Evolutionary conservation across 345 rosid species (phyloP), one percentile per base, ranked within the genome.

Genomic region (Hibiscus syriacus): DNA sequence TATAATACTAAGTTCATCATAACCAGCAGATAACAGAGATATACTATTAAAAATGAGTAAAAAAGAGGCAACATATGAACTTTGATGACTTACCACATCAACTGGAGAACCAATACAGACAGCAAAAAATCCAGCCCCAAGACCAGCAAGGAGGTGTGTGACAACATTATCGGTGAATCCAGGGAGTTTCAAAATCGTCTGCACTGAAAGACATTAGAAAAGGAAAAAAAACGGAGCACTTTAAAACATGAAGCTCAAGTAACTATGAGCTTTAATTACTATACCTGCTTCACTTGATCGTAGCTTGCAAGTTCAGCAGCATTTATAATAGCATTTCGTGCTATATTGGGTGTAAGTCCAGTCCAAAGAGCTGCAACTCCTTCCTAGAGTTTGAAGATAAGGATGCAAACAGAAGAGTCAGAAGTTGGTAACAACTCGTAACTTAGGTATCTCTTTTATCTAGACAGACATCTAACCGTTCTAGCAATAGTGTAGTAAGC

Each of bases 101-200:
- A 95, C 99, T 8, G 99, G 99, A 43, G 99, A 95, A 59, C 99
- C 99, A 64, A 95, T 84, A 73, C 98, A 92, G 64, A 95, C 99
- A 55, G 99, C 99, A 19, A 95, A 78, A 70, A 95, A 95, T 22
- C 99, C 99, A 32, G 99, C 98, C 54, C 99, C 99, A 4, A 95
- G 88, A 68, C 96, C 99, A 70, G 99, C 70, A 25, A 90, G 62
- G 71, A 95, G 89, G 81, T 95, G 99, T 53, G 99, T 95, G 73
- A 95, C 80, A 71, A 88, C 86, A 59, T 90, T 92, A 69, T 95
- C 98, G 25, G 87, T 84, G 83, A 95, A 95, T 57, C 99, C 98
- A 2, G 99, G 99, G 80, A 95, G 81, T 80, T 92, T 92, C 86
- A 95, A 69, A 78, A 95, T 83, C 27, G 90, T 69, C 99, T 95